Evolutionary conservation across 2,329 filamentous ascomycete genomes (phyloP).

Genomic region (Lachnellula suecica): DNA sequence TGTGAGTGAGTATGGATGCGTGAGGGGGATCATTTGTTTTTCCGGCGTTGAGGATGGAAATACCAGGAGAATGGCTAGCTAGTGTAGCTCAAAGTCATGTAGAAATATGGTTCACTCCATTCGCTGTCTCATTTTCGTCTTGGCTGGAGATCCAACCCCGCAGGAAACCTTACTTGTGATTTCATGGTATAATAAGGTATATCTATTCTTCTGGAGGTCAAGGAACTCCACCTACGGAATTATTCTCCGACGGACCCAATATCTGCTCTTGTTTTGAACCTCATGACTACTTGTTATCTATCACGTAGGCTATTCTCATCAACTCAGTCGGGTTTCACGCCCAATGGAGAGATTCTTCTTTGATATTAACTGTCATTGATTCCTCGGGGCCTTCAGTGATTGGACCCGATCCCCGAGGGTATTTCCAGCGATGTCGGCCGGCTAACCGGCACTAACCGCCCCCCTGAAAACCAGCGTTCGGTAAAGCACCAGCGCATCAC

Average conservation of each 20-base stretch:
- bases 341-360: too few relatives aligned
- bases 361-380: too few relatives aligned
- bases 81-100: constrained; percentile 29
- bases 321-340: too few relatives aligned
- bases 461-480: not conserved
- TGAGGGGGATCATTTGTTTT: not conserved
- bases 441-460: not conserved
- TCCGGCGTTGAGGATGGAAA: constrained; percentile 11
- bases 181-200: not conserved
- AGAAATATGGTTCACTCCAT: constrained; percentile 27
- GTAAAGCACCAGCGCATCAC: too few relatives aligned
- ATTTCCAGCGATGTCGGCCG: not conserved
- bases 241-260: too few relatives aligned
- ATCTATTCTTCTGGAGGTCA: not conserved
- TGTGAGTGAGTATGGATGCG: constrained; percentile 8
- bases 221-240: not conserved
- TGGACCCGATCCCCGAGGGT: not conserved
- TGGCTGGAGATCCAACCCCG: not conserved
- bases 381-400: not conserved
- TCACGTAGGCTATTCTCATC: not conserved
- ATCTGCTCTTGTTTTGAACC: too few relatives aligned
- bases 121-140: not conserved
- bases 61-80: constrained; percentile 25
- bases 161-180: not conserved
- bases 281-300: too few relatives aligned